Evolutionary conservation across 2,329 filamentous ascomycete genomes (phyloP), one percentile per base, ranked within the genome.

Genomic region (Coleophoma cylindrospora): DNA sequence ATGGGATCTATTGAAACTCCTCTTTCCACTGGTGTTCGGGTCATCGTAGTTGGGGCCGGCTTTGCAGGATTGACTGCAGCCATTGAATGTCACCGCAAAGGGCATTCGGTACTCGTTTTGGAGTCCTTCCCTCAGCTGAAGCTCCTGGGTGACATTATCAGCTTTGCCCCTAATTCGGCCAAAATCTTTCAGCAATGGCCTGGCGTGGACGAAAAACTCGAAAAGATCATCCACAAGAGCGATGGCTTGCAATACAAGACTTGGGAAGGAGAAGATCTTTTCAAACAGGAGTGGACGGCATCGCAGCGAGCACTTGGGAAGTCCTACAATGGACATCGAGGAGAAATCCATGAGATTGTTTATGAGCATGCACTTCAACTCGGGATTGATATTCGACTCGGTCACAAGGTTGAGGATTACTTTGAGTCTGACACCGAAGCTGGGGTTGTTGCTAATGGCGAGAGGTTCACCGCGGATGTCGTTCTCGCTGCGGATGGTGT

Each of bases 31-130:
- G 71, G 71, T 43, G 74, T 79, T 55, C 69, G 71, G 37, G 72
- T 80, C 32, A 64, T 79, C 33, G 73, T 80, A 45, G 74, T 80
- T 6, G 77, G 77, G 13, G 72, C 71, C 56, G 81, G 81, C 8
- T 80, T 84, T 48, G 81, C 77, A 41, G 81, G 81, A 17, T 68
- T 84, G 33, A 80, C 80, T 9, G 78, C 79, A 11, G 77, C 79
- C 17, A 79, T 84, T 50, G 80, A 84, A 67, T 81, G 79, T 57
- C 66, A 75, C 44, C 73, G 78, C 17, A 80, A 84, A 63, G 81
- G 80, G 7, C 80, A 84, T 60, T 71, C 68, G 11, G 79, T 69
- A 51, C 63, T 67, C 3, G 65, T 79, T 19, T 66, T 80, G 10
- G 76, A 79, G 50, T 75, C 72, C 21, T 70, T 75, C 50, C 62